Percentiles rank a stretch among this genome's conserved stretches.
Conservation (phyloP, 2,329 filamentous ascomycete genomes). For the Epichloe aotearoae region DNA sequence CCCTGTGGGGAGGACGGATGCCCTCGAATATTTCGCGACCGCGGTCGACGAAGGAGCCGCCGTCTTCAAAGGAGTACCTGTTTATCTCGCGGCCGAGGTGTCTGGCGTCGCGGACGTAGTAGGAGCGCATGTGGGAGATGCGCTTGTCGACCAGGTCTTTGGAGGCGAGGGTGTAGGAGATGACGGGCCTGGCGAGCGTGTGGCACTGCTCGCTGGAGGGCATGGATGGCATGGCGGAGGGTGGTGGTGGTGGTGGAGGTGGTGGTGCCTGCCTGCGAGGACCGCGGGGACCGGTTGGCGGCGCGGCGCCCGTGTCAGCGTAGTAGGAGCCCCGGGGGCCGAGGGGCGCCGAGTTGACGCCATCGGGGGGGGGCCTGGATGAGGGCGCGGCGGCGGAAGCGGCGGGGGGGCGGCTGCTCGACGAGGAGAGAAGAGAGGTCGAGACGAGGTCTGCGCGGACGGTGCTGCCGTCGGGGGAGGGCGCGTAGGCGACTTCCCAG, state of each 20-base stretch:
- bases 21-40: constrained; percentile 58
- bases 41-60: constrained; percentile 53
- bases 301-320: not conserved
- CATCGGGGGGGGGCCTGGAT: constrained; percentile 8
- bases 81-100: constrained; percentile 40
- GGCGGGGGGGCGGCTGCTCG: constrained; percentile 3
- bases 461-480: constrained; percentile 34
- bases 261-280: constrained; percentile 5
- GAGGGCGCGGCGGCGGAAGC: not conserved
- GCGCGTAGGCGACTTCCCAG: constrained; percentile 64
- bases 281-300: constrained; percentile 2
- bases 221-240: constrained; percentile 6
- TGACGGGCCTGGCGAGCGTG: constrained; percentile 28
- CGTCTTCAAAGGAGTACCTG: constrained; percentile 60
- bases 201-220: not conserved
- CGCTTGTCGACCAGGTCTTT: constrained; percentile 51
- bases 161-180: constrained; percentile 44
- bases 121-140: constrained; percentile 40
- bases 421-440: constrained; percentile 1
- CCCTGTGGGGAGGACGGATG: constrained; percentile 45
- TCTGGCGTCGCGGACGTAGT: constrained; percentile 30
- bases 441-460: constrained; percentile 28
- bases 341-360: constrained; percentile 22
- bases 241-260: too few relatives aligned
- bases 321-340: constrained; percentile 18